Base-by-base conservation (phyloP, 2,329 filamentous ascomycete genomes). In the Parafenestella ontariensis region DNA sequence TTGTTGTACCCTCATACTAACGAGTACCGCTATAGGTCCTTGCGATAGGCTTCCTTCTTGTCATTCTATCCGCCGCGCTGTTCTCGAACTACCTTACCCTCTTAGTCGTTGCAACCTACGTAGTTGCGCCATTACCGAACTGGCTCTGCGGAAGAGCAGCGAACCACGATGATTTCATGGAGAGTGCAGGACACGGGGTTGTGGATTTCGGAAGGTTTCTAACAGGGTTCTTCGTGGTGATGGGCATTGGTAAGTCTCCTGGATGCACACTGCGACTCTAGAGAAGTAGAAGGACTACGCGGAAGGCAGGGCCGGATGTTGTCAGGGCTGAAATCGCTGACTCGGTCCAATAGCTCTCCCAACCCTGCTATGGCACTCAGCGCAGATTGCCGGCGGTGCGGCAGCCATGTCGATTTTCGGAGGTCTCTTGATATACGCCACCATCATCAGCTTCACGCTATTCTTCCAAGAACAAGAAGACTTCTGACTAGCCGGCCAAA, bases 401-500 rank as follows among this genome's bases (percentile, higher is more conserved):
- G 96, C 96, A 88, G 81, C 92, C 74, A 99, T 99, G 95, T 96
- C 91, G 47, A 90, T 99, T 67, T 79, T 94, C 47, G 95, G 95
- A 24, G 95, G 95, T 47, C 81, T 97, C 55, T 81, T 99, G 74
- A 99, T 99, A 75, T 99, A 99, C 79, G 91, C 92, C 52, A 99
- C 95, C 44, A 97, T 99, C 74, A 96, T 99, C 79, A 95, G 90
- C 80, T 99, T 99, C 78, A 89, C 90, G 64, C 90, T 97, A 87
- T 99, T 98, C 81, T 99, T 99, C 83, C 90, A 94, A 75, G 93
- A 98, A 78, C 92, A 98, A 76, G 90, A 96, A 73, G 95, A 98
- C 69, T 99, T 98, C 77, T 98, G 80, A 69, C 66, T 71, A 65
- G 59, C 65, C 60, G 70, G 65, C 58, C 64, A 58, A 49, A 62